Base-by-base conservation (phyloP, 495 filamentous ascomycete species). In the Cryomyces minteri region DNA sequence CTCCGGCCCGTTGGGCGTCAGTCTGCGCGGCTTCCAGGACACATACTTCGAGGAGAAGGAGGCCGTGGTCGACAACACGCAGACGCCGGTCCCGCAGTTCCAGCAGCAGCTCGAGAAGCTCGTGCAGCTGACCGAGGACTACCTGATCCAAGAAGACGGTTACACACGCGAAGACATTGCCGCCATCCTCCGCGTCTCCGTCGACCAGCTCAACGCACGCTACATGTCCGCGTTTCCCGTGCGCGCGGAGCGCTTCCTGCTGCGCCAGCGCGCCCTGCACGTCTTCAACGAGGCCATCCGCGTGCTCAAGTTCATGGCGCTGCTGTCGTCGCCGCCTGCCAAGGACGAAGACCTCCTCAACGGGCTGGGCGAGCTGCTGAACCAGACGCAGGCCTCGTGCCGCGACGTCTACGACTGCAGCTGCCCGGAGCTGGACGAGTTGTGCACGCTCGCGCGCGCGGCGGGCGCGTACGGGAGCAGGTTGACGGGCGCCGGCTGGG, bases 401-500 rank as follows among this genome's bases (percentile, higher is more conserved):
- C 71, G 81, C 31, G 77, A 84, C 4, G 57, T 77, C 2, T 98
- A 92, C 56, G 84, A 94, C 50, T 95, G 92, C 65, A 86, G 79
- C 53, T 90, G 85, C 47, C 75, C 80, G 0, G 84, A 96, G 61
- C 73, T 96, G 32, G 92, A 98, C 58, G 70, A 82, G 44, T 71
- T 98, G 36, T 95, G 88, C 58, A 55, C 63, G 30, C 78, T 96
- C 51, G 88, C 90, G 1, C 70, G 77, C 9, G 64, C 64, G 39
- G 82, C 80, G 4, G 90, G 92, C 18, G 73, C 79, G 37, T 88
- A 82, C 62, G 92, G 90, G 18, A 83, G 80, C 51, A 72, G 90
- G 6, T 63, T 96, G 55, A 98, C 90, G 2, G 90, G 90, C 42
- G 90, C 90, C 11, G 90, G 90, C 30, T 98, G 90, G 90, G 90